A percentile compares a stretch with the other conserved stretches of the same genome.
These are phyloP conservation scores for Sideroxylon spinosum DNA, from an alignment of 179 eudicot genomes.

Conservation along the genomic window DNA sequence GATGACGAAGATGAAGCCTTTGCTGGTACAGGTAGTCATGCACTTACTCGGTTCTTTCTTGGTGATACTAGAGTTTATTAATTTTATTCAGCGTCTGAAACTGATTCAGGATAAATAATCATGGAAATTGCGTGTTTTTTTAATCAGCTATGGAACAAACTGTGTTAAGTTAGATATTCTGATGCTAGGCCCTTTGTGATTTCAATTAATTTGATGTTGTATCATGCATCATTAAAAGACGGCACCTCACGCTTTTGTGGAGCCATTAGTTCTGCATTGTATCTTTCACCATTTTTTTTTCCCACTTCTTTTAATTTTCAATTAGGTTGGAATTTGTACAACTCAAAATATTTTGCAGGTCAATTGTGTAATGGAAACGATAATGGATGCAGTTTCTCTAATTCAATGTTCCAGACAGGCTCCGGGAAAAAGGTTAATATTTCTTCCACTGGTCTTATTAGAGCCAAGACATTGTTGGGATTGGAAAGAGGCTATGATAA, in stretches of 20 bases:
- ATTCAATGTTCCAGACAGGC: conserved; percentile 87
- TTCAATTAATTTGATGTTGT: not conserved
- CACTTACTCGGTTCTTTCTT: not conserved
- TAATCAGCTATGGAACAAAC: not conserved
- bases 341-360: conserved; percentile 32
- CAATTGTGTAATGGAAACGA: conserved; percentile 18
- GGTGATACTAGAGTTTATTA: not conserved
- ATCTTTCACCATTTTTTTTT: not conserved
- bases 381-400: conserved; percentile 22
- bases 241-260: conserved; percentile 1
- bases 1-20: conserved; percentile 29
- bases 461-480: conserved; percentile 72
- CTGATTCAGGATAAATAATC: not conserved
- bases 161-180: not conserved
- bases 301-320: not conserved
- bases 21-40: conserved; percentile 21
- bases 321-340: not conserved
- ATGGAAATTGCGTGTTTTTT: not conserved
- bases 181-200: not conserved
- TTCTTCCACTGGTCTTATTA: conserved; percentile 60
- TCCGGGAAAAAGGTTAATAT: conserved; percentile 73
- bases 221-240: not conserved
- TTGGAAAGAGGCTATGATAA: conserved; percentile 34
- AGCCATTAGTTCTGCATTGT: not conserved
- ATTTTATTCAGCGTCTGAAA: not conserved